A percentile compares a stretch with the other conserved stretches of the same genome.
These are phyloP conservation scores for Ganoderma sinense DNA, from an alignment of 1,284 basidiomycete genomes.

Conservation along the genomic window DNA sequence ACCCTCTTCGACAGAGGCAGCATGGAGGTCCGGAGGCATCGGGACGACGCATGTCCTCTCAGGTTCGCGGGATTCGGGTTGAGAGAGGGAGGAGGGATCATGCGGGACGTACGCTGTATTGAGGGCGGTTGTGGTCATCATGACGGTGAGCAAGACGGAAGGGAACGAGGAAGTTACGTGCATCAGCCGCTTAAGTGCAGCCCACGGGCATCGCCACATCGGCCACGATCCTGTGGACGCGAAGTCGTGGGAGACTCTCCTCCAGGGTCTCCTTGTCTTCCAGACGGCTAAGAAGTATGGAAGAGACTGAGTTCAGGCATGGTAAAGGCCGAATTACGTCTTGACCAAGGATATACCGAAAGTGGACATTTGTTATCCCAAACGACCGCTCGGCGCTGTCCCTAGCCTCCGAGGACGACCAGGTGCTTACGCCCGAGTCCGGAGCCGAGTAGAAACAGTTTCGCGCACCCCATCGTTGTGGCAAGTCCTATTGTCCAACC, in stretches of 20 bases:
- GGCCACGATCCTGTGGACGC: not conserved
- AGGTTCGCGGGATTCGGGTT: not conserved
- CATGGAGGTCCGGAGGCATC: not conserved
- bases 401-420: not conserved
- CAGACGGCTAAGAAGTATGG: not conserved
- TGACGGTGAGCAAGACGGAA: not conserved
- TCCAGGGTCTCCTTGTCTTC: not conserved
- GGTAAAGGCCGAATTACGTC: not conserved
- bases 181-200: not conserved
- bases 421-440: not conserved
- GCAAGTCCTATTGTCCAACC: not conserved
- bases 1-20: constrained; percentile 3
- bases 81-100: not conserved
- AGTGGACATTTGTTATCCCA: not conserved
- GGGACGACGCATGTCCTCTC: not conserved
- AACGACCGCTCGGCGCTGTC: not conserved
- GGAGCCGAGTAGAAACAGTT: not conserved
- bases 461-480: not conserved
- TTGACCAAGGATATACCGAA: not conserved
- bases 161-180: not conserved
- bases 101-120: not conserved
- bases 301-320: not conserved
- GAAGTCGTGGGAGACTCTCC: not conserved
- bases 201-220: no score
- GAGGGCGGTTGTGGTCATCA: not conserved